These are phyloP conservation scores for Camelina sativa DNA, from an alignment of 345 rosid genomes.

Conservation along the genomic window DNA sequence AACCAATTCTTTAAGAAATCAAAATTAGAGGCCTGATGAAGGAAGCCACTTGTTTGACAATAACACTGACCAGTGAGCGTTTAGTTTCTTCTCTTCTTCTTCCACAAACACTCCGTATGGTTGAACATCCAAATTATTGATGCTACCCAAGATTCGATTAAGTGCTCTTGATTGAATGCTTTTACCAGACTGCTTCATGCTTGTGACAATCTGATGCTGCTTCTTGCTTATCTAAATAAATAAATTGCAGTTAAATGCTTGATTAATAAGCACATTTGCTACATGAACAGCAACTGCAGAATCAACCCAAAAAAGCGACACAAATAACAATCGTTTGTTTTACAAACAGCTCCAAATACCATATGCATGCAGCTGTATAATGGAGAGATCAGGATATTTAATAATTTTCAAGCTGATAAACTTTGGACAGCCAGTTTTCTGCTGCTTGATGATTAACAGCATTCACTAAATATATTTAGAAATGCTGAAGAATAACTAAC, in stretches of 20 bases:
- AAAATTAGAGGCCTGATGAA: conserved; percentile 30
- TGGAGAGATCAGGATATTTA: conserved; percentile 17
- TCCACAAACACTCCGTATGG: conserved; percentile 89
- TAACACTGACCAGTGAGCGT: conserved; percentile 74
- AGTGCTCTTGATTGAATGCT: conserved; percentile 76
- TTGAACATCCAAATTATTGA: conserved; percentile 66
- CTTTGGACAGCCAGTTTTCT: conserved; percentile 20
- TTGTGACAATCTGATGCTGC: conserved; percentile 86
- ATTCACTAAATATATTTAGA: conserved; percentile 14
- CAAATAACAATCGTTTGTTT: not conserved
- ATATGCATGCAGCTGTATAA: conserved; percentile 6
- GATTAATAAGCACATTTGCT: conserved; percentile 28
- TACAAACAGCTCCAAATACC: conserved; percentile 18
- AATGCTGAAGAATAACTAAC: conserved; percentile 49
- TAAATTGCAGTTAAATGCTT: conserved; percentile 36
- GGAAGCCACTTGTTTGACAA: conserved; percentile 31
- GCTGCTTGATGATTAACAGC: conserved; percentile 26
- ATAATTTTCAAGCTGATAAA: conserved; percentile 15
- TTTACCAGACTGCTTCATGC: conserved; percentile 85
- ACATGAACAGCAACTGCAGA: conserved; percentile 13
- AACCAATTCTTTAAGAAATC: conserved; percentile 19
- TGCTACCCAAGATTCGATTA: conserved; percentile 71
- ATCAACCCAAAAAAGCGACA: not conserved
- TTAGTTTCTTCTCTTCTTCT: conserved; percentile 86
- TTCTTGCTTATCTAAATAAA: conserved; percentile 89